A percentile compares a stretch with the other conserved stretches of the same genome.
These are phyloP conservation scores for Phytopythium litorale DNA, from an alignment of 352 stramenopile species.

Conservation along the genomic window DNA sequence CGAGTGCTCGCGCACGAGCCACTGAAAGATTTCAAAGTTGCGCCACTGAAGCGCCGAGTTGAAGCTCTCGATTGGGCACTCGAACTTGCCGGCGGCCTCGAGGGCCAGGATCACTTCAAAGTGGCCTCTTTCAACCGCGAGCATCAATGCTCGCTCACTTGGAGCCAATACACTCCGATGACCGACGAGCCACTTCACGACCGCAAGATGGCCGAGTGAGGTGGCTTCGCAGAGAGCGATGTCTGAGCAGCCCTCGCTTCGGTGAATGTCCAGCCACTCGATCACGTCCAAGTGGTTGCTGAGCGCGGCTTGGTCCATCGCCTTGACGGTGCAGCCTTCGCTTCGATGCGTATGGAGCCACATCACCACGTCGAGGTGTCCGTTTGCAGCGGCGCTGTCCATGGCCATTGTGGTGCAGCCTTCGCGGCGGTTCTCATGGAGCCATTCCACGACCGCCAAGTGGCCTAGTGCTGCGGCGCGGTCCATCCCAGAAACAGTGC, in stretches of 20 bases:
- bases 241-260: background rate
- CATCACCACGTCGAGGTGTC: background rate
- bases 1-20: background rate
- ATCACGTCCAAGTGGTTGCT: background rate
- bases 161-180: background rate
- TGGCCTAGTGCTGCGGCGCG: background rate
- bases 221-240: background rate
- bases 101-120: background rate
- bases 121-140: background rate
- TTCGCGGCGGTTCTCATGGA: background rate
- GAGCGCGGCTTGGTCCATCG: background rate
- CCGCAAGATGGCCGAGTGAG: background rate
- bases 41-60: background rate
- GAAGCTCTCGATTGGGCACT: background rate
- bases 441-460: background rate
- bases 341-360: background rate
- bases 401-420: background rate
- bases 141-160: background rate
- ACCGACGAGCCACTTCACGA: background rate
- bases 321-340: background rate
- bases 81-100: background rate
- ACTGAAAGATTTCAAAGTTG: background rate
- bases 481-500: background rate
- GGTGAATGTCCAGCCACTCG: background rate
- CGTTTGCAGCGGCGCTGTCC: background rate